phyloP scores from a whole-genome alignment of 2,329 filamentous ascomycete species.

The Ascochyta viciae-villosae region DNA sequence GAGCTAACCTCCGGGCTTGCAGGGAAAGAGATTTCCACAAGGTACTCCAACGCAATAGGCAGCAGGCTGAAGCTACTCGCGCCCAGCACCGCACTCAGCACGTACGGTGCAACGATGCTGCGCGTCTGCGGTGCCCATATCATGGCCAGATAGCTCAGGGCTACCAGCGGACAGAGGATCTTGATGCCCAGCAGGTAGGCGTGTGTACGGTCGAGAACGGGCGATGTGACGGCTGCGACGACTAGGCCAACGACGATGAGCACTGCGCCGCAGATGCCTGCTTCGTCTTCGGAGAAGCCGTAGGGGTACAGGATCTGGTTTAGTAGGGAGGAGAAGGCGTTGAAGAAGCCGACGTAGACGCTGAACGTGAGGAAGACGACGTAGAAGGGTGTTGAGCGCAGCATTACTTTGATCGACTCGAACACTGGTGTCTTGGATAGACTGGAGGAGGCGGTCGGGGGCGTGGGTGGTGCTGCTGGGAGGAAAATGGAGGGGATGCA shows the following conservation, averaged over 20 bases:
- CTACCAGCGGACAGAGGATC: constrained; percentile 76
- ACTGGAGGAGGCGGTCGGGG: constrained; percentile 71
- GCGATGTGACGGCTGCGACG: constrained; percentile 75
- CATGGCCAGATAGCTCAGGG: constrained; percentile 75
- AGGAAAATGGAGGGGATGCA: constrained; percentile 82
- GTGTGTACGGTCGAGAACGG: constrained; percentile 86
- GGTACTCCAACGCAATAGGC: constrained; percentile 83
- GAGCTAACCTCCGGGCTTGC: constrained; percentile 85
- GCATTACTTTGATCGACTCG: constrained; percentile 56
- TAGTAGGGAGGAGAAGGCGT: constrained; percentile 83
- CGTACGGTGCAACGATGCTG: constrained; percentile 71
- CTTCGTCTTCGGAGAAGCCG: constrained; percentile 80
- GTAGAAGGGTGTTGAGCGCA: constrained; percentile 74
- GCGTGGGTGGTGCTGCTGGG: constrained; percentile 77
- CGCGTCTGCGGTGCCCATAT: constrained; percentile 78
- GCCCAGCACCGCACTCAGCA: constrained; percentile 77
- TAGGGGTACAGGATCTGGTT: constrained; percentile 92
- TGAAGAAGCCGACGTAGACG: constrained; percentile 91
- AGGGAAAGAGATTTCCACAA: constrained; percentile 87
- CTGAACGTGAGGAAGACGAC: constrained; percentile 81
- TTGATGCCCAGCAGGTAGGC: constrained; percentile 77
- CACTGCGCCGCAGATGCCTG: constrained; percentile 87
- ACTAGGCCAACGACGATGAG: constrained; percentile 89
- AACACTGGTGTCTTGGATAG: constrained; percentile 61
- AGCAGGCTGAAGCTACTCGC: constrained; percentile 81